These are phyloP conservation scores for Alternaria dauci DNA, from an alignment of 2,329 filamentous ascomycete genomes.

Conservation along the genomic window DNA sequence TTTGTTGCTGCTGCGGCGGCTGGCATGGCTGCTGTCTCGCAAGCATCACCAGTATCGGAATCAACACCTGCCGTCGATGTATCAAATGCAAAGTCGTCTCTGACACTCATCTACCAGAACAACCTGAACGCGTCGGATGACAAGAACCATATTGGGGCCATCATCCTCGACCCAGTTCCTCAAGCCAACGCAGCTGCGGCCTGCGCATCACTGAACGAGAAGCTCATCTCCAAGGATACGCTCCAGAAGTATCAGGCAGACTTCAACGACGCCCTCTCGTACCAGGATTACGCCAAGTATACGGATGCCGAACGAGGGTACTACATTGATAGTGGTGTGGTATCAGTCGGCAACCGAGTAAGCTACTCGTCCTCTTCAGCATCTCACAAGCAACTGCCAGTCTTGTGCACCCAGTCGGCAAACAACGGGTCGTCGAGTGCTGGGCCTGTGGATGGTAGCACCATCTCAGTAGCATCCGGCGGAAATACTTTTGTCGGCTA, in stretches of 20 bases:
- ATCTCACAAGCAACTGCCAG: slow-evolving; percentile 50
- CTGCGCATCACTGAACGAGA: slow-evolving; percentile 60
- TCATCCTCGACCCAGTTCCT: slow-evolving; percentile 57
- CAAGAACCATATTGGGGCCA: slow-evolving; percentile 61
- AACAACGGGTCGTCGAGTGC: slow-evolving; percentile 46
- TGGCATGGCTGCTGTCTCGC: slow-evolving; percentile 27
- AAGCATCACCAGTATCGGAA: slow-evolving; percentile 29
- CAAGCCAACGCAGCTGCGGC: slow-evolving; percentile 52
- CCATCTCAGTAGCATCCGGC: slow-evolving; percentile 52
- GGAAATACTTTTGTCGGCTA: slow-evolving; percentile 60
- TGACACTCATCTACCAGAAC: slow-evolving; percentile 64
- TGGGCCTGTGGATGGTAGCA: slow-evolving; percentile 33
- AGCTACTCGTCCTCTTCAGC: slow-evolving; percentile 43
- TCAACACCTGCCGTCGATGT: slow-evolving; percentile 19
- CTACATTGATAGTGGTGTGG: slow-evolving; percentile 54
- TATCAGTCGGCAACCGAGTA: slow-evolving; percentile 50
- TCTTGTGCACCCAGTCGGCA: slow-evolving; percentile 62
- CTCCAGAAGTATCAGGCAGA: slow-evolving; percentile 57
- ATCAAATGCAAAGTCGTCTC: slow-evolving; percentile 52
- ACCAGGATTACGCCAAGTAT: slow-evolving; percentile 55
- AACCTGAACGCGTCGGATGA: slow-evolving; percentile 64
- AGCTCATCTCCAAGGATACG: slow-evolving; percentile 53
- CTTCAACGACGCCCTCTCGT: slow-evolving; percentile 57
- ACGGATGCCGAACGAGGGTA: slow-evolving; percentile 51
- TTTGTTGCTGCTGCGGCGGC: slow-evolving; percentile 33